A percentile compares a stretch with the other conserved stretches of the same genome.
Conservation (phyloP, 75 land plant species). For the Sequoiadendron giganteum region DNA sequence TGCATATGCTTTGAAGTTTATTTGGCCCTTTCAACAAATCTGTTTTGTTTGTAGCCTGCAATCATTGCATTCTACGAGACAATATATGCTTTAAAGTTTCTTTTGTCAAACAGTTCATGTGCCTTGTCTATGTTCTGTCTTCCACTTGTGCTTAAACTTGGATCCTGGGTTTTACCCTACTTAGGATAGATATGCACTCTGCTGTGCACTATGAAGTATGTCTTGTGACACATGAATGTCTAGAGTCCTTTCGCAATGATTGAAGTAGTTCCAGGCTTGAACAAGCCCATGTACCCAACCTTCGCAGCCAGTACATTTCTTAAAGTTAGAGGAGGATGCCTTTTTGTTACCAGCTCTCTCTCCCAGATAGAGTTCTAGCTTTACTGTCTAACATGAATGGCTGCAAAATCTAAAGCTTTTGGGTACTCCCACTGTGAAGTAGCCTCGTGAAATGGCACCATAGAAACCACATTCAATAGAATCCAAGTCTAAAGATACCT, state of each 20-base stretch:
- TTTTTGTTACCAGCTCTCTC: constrained; percentile 11
- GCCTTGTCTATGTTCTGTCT: too few species aligned
- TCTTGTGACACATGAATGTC: too few species aligned
- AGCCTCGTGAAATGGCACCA: constrained; percentile 45
- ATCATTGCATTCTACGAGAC: too few species aligned
- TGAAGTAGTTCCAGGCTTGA: constrained; percentile 88
- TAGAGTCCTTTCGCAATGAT: constrained; percentile 78
- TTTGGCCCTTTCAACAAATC: too few species aligned
- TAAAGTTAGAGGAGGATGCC: constrained; percentile 20
- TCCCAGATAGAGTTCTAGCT: constrained; percentile 1
- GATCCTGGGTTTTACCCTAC: too few species aligned
- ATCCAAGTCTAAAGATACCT: constrained; percentile 52
- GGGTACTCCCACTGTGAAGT: constrained; percentile 82
- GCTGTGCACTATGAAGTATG: too few species aligned
- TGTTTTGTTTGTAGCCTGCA: too few species aligned
- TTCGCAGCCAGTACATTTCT: constrained; percentile 78
- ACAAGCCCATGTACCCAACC: constrained; percentile 95
- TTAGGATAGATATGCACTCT: too few species aligned
- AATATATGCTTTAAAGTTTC: too few species aligned
- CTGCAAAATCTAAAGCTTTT: constrained; percentile 16
- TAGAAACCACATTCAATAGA: constrained; percentile 60
- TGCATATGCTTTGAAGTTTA: too few species aligned
- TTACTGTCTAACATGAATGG: not conserved
- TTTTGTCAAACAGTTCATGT: too few species aligned
- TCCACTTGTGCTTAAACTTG: too few species aligned